Evolutionary conservation across 257 asterid genomes (phyloP), one percentile per base, ranked within the genome.

Genomic region (Solanum chiquidenum): DNA sequence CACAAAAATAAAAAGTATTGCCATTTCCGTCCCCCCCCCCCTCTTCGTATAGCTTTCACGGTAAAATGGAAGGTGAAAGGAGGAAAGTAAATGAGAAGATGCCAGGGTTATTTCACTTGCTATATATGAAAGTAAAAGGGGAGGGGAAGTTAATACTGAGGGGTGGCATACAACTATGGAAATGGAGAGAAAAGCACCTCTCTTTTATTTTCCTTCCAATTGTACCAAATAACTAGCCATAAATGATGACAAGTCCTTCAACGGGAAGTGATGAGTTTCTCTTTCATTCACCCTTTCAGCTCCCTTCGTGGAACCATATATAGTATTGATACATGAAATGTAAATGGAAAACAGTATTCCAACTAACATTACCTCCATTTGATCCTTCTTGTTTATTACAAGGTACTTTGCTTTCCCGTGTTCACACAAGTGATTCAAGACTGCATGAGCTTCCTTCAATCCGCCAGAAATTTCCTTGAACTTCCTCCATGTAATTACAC

Each of bases 381-480:
- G 86, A 87, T 90, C 92, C 77, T 90, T 91, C 85, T 85, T 92
- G 87, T 92, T 89, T 87, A 92, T 71, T 44, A 77, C 60, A 80
- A 96, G 90, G 60, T 86, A 90, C 75, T 79, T 91, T 25, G 95
- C 98, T 90, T 89, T 95, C 66, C 94, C 91, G 21, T 85, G 88
- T 49, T 87, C 92, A n/a, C 92, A 90, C 93, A 95, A 92, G 94
- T 94, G 89, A 89, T 90, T 91, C 92, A 94, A 91, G 75, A 96
- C 77, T 40, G 95, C 94, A 88, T 92, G 87, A 25, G 94, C 94
- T 92, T 94, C 98, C 83, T 91, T 87, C 13, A 92, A 85, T 31
- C 98, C 99, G 58, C 88, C 90, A 87, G 98, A 94, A 21, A 95
- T 35, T 27, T 93, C 93, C 91, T 87, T 87, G 88, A 96, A 94